A percentile compares a stretch with the other conserved stretches of the same genome.
Evolutionary conservation across 1,284 basidiomycete species (phyloP).

Genomic region (Chalciporus sp.): DNA sequence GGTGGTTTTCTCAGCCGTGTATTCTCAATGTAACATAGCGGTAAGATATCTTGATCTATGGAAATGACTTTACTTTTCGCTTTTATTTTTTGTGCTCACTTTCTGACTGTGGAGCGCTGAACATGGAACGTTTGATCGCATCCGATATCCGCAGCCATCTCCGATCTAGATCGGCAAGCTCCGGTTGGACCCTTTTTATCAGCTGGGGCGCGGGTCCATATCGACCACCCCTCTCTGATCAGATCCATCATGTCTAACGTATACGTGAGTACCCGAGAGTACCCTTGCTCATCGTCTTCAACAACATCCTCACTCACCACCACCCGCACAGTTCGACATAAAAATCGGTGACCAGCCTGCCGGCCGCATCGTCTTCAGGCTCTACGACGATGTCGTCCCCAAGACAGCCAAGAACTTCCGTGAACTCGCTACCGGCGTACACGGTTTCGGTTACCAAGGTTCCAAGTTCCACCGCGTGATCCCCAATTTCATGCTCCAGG

Average conservation of each 20-base stretch:
- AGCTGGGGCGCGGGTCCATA: not conserved
- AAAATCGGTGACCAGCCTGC: conserved; percentile 53
- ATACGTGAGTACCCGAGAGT: conserved; percentile 36
- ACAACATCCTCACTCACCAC: not conserved
- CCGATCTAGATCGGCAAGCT: conserved; percentile 26
- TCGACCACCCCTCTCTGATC: conserved; percentile 2
- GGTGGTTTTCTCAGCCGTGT: conserved; percentile 11
- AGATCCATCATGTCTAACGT: conserved; percentile 43
- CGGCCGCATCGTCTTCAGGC: conserved; percentile 83
- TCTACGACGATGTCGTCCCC: conserved; percentile 76
- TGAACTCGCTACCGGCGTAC: conserved; percentile 80
- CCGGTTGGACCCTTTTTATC: conserved; percentile 9
- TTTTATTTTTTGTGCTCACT: not conserved
- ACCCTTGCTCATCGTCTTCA: not conserved
- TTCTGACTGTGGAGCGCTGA: not conserved
- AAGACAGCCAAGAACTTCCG: conserved; percentile 88
- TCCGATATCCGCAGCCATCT: conserved; percentile 18
- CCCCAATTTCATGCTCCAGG: conserved; percentile 63
- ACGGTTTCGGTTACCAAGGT: conserved; percentile 66
- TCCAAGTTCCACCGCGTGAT: conserved; percentile 85
- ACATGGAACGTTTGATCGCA: not conserved
- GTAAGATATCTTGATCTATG: not conserved
- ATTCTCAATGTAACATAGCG: conserved; percentile 7
- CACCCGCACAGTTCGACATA: conserved; percentile 72
- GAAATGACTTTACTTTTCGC: not conserved